A percentile compares a stretch with the other conserved stretches of the same genome.
phyloP scores from a whole-genome alignment of 2,329 filamentous ascomycete species.

The Sarocladiaceae sp. region DNA sequence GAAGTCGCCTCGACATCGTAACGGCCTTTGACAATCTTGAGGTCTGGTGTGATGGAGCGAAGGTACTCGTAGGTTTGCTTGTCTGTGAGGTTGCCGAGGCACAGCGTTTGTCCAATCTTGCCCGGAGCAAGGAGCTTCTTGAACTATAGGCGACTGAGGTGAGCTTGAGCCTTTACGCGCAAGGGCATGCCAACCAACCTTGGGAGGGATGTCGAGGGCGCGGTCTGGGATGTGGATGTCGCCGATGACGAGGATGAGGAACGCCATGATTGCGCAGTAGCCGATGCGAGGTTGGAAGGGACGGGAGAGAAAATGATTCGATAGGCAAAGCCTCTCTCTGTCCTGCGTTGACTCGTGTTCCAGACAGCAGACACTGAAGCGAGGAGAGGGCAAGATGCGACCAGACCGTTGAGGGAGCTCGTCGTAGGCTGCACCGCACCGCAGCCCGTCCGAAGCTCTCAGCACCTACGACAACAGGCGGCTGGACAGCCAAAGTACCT shows the following conservation, averaged over 20 bases:
- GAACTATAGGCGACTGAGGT: constrained; percentile 46
- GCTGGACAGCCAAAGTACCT: not conserved
- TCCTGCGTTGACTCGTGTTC: not conserved
- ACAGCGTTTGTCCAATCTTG: constrained; percentile 77
- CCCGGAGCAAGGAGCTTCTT: constrained; percentile 78
- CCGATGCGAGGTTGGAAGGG: not conserved
- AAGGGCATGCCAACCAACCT: constrained; percentile 31
- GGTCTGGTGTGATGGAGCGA: constrained; percentile 64
- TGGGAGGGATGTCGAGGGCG: constrained; percentile 83
- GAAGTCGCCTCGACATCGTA: constrained; percentile 62
- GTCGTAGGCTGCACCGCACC: not conserved
- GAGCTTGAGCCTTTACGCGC: not conserved
- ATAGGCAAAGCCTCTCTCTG: not conserved
- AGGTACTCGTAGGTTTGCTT: constrained; percentile 76
- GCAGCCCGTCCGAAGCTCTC: constrained; percentile 4
- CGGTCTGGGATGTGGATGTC: constrained; percentile 92
- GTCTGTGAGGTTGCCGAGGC: constrained; percentile 74
- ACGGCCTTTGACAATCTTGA: constrained; percentile 63
- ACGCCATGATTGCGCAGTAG: constrained; percentile 58
- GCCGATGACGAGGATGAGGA: constrained; percentile 85
- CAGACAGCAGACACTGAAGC: not conserved
- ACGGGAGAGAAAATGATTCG: not conserved
- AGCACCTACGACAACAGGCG: not conserved
- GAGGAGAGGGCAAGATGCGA: not conserved
- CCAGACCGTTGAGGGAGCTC: constrained; percentile 4